Evolutionary conservation across 805 yeast species (phyloP), one percentile per base, ranked within the genome.

Genomic region (Brettanomyces bruxellensis): DNA sequence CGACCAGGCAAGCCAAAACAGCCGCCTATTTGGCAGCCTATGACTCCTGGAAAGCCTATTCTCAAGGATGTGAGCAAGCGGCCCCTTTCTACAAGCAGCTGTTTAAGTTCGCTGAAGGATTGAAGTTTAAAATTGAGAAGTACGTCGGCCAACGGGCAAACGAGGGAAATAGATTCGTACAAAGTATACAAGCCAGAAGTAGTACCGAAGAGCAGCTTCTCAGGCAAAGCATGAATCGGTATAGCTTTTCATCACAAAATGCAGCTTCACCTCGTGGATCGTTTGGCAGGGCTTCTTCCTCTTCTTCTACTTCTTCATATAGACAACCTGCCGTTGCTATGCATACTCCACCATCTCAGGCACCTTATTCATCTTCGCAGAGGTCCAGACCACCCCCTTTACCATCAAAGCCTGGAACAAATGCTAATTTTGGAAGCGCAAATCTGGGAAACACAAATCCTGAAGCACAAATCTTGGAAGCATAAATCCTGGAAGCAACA

Each of bases 11-110:
- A 51, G 53, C 61, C 58, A 59, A 68, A 53, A 71, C 71, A 43
- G 68, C 64, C 5, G 66, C 68, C 41, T 67, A 75, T 47, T 61
- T 73, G 44, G 59, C 64, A 5, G 81, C 88, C 1, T 75, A 72
- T 54, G 69, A 73, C 6, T 65, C 67, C 18, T 88, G 90, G 81
- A 69, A 69, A 35, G 72, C 73, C 13, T 82, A 80, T 53, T 61
- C 68, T 11, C 66, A 67, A 5, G 95, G 95, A 5, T 60, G 78
- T 46, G 62, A 66, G 13, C 80, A 78, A 51, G 95, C 95, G 0
- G 54, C 64, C 8, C 71, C 65, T 9, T 86, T 87, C 57, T 91
- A 91, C 61, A 64, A 66, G 6, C 74, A 78, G 47, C 63, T 79
- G 32, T 60, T 65, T 36, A 56, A 55, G 14, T 69, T 68, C 53